Evolutionary conservation across 306 rosid species (phyloP), one percentile per base, ranked within the genome.

Genomic region (Dryas octopetala): DNA sequence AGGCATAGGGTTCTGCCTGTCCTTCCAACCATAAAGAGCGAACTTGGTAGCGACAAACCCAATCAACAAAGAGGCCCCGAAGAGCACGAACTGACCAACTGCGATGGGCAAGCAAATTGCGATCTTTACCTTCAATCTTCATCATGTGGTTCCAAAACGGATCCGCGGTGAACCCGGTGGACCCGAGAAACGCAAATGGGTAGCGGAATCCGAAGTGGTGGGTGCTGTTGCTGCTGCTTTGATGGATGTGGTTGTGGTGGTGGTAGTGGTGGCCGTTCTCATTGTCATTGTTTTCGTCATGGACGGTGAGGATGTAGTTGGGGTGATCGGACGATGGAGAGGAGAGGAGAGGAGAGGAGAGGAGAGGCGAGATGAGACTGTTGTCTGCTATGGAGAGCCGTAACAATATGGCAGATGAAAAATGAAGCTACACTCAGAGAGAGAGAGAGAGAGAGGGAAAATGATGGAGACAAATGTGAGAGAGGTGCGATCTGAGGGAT

Each of bases 11-110:
- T 78, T 90, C 67, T 86, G 83, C 77, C 11, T 88, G 32, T 90
- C 98, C 79, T 88, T 90, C 99, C 99, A 96, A 8, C 97, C 91
- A 12, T 38, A 1, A 46, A 96, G 89, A 44, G 99, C 99, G 48
- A 86, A 10, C 62, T 68, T 90, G 5, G 99, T 92, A 0, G 97
- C 96, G 3, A 90, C 2, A 62, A 79, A 96, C 5, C 99, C 99
- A 5, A 96, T 48, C 51, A 78, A 73, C 19, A 96, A 61, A 28
- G 85, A 82, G 7, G 77, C 53, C 5, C 97, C 99, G 26, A 96
- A 96, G 0, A 96, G 61, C 53, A 81, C 83, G 8, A 96, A 88
- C 46, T 98, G 71, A 19, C 45, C 79, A 50, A 74, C 15, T 41
- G 89, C 93, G 23, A 90, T 26, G 1, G 99, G 99, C 43, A 92